Evolutionary conservation across 1,284 basidiomycete species (phyloP).

Genomic region (Ceratobasidium theobromae): DNA sequence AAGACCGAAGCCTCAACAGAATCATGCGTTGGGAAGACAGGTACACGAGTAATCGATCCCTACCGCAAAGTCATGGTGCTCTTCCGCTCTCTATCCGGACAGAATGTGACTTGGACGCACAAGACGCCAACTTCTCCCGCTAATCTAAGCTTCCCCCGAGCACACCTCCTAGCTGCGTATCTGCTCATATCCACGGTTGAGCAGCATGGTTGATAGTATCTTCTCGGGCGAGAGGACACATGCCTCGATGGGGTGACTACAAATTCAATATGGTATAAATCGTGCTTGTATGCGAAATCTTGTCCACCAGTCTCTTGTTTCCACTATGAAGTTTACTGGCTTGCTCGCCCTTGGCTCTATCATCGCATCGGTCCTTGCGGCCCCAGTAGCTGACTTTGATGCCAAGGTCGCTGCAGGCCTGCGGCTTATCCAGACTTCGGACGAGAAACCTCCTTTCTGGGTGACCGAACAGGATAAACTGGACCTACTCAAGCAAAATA

Average conservation of each 20-base stretch:
- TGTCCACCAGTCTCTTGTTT: background rate
- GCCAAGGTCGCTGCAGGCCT: constrained; percentile 47
- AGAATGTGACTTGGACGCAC: no score
- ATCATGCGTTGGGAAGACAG: no score
- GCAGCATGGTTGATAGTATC: background rate
- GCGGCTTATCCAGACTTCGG: constrained; percentile 53
- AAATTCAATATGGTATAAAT: background rate
- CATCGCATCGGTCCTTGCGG: background rate
- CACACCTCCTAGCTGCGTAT: no score
- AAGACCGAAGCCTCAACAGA: no score
- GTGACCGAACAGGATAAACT: constrained; percentile 59
- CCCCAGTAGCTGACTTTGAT: constrained; percentile 37
- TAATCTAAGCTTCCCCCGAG: no score
- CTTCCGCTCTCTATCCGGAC: no score
- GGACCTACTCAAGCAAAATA: constrained; percentile 45
- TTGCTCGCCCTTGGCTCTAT: constrained; percentile 28
- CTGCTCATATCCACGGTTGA: background rate
- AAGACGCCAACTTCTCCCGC: no score
- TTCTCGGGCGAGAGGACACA: background rate
- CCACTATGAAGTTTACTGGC: background rate
- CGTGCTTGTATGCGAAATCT: background rate
- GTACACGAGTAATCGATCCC: no score
- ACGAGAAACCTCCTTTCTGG: constrained; percentile 52
- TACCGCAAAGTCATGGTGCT: no score
- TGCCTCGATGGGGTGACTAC: background rate